Evolutionary conservation across 2,329 filamentous ascomycete genomes (phyloP), one percentile per base, ranked within the genome.

Genomic region (Colletotrichum chlorophyti): DNA sequence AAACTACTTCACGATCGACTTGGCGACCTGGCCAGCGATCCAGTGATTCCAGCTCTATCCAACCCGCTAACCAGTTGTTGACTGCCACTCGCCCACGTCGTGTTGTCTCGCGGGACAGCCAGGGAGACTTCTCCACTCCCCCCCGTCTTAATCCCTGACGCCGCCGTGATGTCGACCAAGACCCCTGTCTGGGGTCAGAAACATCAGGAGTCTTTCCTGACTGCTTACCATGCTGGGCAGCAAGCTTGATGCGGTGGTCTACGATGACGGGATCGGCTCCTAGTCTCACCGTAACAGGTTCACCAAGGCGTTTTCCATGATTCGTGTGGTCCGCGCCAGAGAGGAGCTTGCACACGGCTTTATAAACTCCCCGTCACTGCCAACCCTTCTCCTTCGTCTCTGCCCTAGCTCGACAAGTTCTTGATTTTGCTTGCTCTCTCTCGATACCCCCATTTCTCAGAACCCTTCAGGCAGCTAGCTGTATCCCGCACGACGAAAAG

Each of bases 121-220:
- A 55, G 26, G 51, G 51, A 49, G 37, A 17, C 15, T 55, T 34
- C 43, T 45, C 37, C 57, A 40, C 51, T 31, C 50, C 55, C 51
- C 14, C 32, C 26, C 35, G 19, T 29, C 38, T 29, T 26, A 32
- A 23, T 59, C 43, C 57, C 57, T 59, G 51, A 43, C 57, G 17
- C 27, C 26, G 51, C 32, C 51, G 37, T 50, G 57, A 59, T 59
- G 51, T 49, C 45, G 38, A 49, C 57, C 52, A 59, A 45, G 51
- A 59, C 57, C 57, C 57, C 45, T 49, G 57, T 55, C 31, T 55
- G 19, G 38, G 32, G 31, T 27, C 24, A 17, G 15, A 43, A 37
- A 14, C 32, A 29, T 43, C 38, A 17, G 19, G 38, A 23, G 15
- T 19, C 21, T 26, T 24, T 42, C 34, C 17, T 34, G 17, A 29